These are phyloP conservation scores for Carpinus fangiana DNA, from an alignment of 306 rosid species.

Conservation along the genomic window DNA sequence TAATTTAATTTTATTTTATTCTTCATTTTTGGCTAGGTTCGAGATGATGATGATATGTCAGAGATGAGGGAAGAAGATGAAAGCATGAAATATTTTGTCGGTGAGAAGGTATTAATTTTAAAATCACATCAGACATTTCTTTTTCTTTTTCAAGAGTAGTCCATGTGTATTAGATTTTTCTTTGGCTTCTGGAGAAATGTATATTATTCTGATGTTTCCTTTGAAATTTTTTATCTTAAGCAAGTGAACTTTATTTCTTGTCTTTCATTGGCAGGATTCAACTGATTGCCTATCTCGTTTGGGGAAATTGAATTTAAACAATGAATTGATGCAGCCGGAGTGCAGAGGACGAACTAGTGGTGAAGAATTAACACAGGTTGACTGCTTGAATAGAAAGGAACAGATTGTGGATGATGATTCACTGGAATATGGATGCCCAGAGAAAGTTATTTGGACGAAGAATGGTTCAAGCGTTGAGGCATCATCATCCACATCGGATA, in stretches of 20 bases:
- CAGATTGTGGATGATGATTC: conserved; percentile 46
- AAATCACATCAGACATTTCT: conserved; percentile 1
- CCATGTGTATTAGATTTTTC: conserved; percentile 2
- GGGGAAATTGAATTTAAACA: conserved; percentile 49
- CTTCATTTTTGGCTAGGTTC: conserved; percentile 46
- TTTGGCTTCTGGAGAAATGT: neutral
- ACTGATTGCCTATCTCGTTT: conserved; percentile 42
- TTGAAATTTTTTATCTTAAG: neutral
- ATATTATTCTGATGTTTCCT: neutral
- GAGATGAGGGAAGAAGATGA: conserved; percentile 78
- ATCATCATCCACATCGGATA: conserved; percentile 45
- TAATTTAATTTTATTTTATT: conserved; percentile 12
- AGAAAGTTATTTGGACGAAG: conserved; percentile 46
- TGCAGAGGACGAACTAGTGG: conserved; percentile 40
- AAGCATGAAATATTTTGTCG: conserved; percentile 33
- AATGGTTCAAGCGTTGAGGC: conserved; percentile 51
- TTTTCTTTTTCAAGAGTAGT: neutral
- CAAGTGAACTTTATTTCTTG: neutral
- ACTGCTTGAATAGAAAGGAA: conserved; percentile 42
- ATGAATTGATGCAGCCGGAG: conserved; percentile 46
- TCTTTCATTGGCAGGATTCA: conserved; percentile 48
- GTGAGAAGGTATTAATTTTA: conserved; percentile 41
- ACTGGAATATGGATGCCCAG: conserved; percentile 45
- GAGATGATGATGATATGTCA: conserved; percentile 57
- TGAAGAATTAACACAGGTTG: conserved; percentile 42